Evolutionary conservation across 805 yeast genomes (phyloP), one percentile per base, ranked within the genome.

Genomic region (Saccharomycopsis guyanensis): DNA sequence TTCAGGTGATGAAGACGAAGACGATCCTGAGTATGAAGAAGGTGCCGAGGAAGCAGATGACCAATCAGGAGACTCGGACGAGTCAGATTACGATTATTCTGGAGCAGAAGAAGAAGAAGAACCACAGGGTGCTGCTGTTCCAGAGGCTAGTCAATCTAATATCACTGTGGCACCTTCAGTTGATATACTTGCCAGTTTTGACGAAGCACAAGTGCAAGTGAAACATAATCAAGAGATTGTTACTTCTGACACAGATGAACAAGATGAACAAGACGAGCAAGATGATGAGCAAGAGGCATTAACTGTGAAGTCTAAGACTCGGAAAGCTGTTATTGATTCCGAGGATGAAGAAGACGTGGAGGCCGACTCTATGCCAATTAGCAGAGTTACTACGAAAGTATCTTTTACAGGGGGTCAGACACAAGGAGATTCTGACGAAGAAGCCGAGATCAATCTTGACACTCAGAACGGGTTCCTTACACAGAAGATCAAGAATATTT

Each of bases 391-490:
- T n/a, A n/a, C n/a, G n/a, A n/a, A n/a, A n/a, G n/a, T n/a, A n/a
- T 25, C 29, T 6, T 25, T 25, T 10, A 25, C 13, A 15, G 12
- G 34, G 13, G 22, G 29, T 3, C 8, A 22, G 18, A 13, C 25
- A 13, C 22, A 39, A 13, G 20, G 7, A 3, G 53, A 47, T 16
- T 55, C 49, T 12, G 47, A 37, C 16, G 63, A 57, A 16, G 68
- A 50, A 16, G 39, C 51, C 3, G 52, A 52, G 6, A 29, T 42
- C 20, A 33, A 38, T 10, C 16, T 38, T 4, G 54, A 53, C 36
- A 47, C 55, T 38, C 56, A 55, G 41, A 55, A 53, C 50, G 56
- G 56, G 19, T 25, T 25, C 29, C 57, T 55, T 12, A 56, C 47
- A 5, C 49, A 45, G 29, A 45, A 45, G 45, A 49, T 31, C 33